Evolutionary conservation across 306 rosid genomes (phyloP), one percentile per base, ranked within the genome.

Genomic region (Datisca glomerata): DNA sequence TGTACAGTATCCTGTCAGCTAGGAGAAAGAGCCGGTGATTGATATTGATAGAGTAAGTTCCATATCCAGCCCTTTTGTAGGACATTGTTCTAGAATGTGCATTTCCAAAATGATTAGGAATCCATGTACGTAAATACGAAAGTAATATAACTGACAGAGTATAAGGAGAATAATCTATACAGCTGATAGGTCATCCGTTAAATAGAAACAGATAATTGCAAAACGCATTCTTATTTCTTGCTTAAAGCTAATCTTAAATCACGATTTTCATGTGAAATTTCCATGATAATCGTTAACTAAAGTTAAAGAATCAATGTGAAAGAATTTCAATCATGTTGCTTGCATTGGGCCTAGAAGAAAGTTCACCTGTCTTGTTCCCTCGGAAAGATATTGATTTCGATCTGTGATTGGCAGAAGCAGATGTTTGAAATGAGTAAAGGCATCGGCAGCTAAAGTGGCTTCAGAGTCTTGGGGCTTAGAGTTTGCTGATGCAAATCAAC

Each of bases 371-470:
- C 65, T 78, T 3, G 94, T 72, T 39, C 96, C 86, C 47, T 81
- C 96, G 0, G 96, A 75, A 24, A 86, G 94, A 59, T 65, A 78
- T 13, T 94, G 93, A 53, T 73, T 86, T 51, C 94, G 65, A 64
- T 86, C 94, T 0, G 91, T 78, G 49, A 86, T 70, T 34, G 96
- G 96, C 56, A 86, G 67, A 51, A 86, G 94, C 31, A 86, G 45
- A 57, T 81, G 93, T 75, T 78, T 81, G 79, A 86, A 81, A 4
- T 72, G 59, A 3, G 75, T 70, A 38, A 75, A 75, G 31, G 84
- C 78, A 59, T 79, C 94, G 3, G 45, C 53, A 14, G 66, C 75
- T 18, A 66, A 47, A 50, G 60, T 70, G 4, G 60, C 64, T 59
- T 73, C 83, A 28, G 80, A 79, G 41, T 70, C 86, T 49, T 78